Evolutionary conservation across 2,329 filamentous ascomycete species (phyloP), one percentile per base, ranked within the genome.

Genomic region (Zopfia rhizophila): DNA sequence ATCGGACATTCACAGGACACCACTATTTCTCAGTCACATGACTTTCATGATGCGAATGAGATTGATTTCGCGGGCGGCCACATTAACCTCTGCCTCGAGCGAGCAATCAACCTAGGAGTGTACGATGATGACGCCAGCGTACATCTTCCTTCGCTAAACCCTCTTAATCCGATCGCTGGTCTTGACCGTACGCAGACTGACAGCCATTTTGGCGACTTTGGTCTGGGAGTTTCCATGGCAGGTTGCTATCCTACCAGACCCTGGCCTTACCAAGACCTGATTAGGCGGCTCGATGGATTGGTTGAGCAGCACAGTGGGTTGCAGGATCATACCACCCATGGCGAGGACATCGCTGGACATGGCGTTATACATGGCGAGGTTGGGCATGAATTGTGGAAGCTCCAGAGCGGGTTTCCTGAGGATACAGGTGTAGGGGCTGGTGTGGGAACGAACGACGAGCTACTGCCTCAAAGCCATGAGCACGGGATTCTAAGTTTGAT

Each of bases 41-140:
- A 56, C 5, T 59, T 47, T 16, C 50, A 48, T 16, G 55, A 66
- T 19, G 55, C 66, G 14, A 73, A 73, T 42, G 61, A 63, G 10
- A 71, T 75, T 51, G 72, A 76, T 51, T 75, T 76, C 60, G 58
- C 53, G 14, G 66, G 61, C 37, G 70, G 71, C 10, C 69, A 71
- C 27, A 73, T 77, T 43, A 65, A 68, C 40, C 66, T 75, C 14
- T 64, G 65, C 10, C 73, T 75, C 38, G 71, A 75, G 16, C 60
- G 68, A 0, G 45, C 56, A 10, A 65, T 68, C 30, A 53, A 62
- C 22, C 53, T 69, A 10, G 43, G 48, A 1, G 38, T 47, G 3
- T 69, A 65, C 48, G 56, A 61, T 8, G 38, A 17, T 2, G 12
- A 40, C 23, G 52, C 54, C 13, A 40, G 37, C 3, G 43, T 32